A percentile compares a stretch with the other conserved stretches of the same genome.
Evolutionary conservation across 345 rosid genomes (phyloP).

Genomic region (Theobroma cacao): DNA sequence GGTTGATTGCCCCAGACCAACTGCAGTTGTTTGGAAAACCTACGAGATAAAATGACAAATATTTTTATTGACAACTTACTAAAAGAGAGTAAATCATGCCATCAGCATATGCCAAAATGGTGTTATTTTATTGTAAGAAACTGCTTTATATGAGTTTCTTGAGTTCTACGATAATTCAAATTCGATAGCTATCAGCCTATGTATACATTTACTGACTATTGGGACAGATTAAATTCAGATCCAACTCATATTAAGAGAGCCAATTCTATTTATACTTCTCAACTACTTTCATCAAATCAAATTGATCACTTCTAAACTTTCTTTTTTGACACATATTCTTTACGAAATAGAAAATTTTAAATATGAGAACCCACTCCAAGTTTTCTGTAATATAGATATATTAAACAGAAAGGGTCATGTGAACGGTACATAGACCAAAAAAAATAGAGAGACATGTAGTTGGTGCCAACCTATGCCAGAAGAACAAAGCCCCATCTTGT

Average conservation of each 20-base stretch:
- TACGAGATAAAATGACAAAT: slow-evolving; percentile 19
- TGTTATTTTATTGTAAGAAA: not conserved
- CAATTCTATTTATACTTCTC: not conserved
- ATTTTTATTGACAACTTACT: not conserved
- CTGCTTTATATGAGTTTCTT: not conserved
- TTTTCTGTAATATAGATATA: not conserved
- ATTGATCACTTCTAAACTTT: not conserved
- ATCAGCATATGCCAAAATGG: not conserved
- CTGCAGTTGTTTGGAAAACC: slow-evolving; percentile 98
- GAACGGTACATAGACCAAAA: not conserved
- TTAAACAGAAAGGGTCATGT: not conserved
- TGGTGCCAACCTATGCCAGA: not conserved
- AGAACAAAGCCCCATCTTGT: not conserved
- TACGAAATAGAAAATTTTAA: not conserved
- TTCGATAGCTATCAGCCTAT: not conserved
- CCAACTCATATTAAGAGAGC: no score
- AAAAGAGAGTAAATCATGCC: not conserved
- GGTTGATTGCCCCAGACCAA: slow-evolving; percentile 92
- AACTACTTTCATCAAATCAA: not conserved
- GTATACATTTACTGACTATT: not conserved
- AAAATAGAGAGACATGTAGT: not conserved
- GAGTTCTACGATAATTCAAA: not conserved
- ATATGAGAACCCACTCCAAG: not conserved
- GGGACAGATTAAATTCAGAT: not conserved
- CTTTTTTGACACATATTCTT: not conserved